Percentiles rank a stretch among this genome's conserved stretches.
Conservation (phyloP, 73 alveolate species). For the Urostyla sp. region DNA sequence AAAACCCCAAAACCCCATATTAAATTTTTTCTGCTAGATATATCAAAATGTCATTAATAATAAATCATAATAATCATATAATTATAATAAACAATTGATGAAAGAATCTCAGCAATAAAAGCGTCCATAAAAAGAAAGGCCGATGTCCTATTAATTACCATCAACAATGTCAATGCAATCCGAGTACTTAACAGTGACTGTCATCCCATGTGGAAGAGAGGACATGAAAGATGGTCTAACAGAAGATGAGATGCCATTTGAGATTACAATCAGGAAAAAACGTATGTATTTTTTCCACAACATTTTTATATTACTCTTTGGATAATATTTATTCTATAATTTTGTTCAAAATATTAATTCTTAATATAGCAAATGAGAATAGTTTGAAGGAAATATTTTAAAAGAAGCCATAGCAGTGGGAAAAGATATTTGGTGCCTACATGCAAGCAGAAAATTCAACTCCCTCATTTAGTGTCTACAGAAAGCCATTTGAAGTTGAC, state of each 20-base stretch:
- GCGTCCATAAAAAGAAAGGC: constrained; percentile 23
- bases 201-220: constrained; percentile 58
- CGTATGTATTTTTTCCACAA: not conserved
- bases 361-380: constrained; percentile 27
- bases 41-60: not conserved
- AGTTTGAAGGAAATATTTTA: constrained; percentile 47
- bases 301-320: not conserved
- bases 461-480: constrained; percentile 43
- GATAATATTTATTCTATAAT: too few species aligned
- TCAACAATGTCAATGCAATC: not conserved
- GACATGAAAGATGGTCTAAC: constrained; percentile 39
- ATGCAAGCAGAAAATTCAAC: constrained; percentile 24
- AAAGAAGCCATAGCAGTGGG: constrained; percentile 29
- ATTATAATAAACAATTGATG: constrained; percentile 15
- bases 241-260: constrained; percentile 49
- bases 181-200: constrained; percentile 19
- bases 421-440: constrained; percentile 20
- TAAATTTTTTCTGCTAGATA: not conserved
- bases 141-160: not conserved
- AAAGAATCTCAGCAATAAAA: not conserved
- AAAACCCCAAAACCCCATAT: not conserved
- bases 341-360: not conserved
- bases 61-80: constrained; percentile 5
- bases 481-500: constrained; percentile 43
- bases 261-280: constrained; percentile 47